Percentiles rank a stretch among this genome's conserved stretches.
These are phyloP conservation scores for Beauveria sp. DNA, from an alignment of 2,329 filamentous ascomycete species.

Conservation along the genomic window DNA sequence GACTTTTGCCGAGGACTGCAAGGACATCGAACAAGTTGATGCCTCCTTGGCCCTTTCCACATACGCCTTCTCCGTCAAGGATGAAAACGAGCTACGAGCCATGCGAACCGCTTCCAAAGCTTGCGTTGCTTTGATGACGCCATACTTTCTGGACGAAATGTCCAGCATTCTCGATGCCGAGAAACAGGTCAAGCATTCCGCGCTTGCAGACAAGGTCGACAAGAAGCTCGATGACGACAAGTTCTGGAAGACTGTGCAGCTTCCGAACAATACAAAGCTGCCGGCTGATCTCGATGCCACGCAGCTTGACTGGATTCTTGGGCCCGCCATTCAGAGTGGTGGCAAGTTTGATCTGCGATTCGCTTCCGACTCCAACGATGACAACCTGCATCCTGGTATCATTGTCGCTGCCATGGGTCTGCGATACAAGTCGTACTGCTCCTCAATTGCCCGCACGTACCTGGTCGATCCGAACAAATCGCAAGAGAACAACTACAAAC, in stretches of 20 bases:
- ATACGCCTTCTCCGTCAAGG: constrained; percentile 83
- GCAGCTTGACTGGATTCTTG: constrained; percentile 90
- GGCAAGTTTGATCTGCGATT: constrained; percentile 91
- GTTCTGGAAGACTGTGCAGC: constrained; percentile 77
- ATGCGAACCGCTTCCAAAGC: constrained; percentile 93
- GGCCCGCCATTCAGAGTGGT: constrained; percentile 87
- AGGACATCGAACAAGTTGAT: constrained; percentile 84
- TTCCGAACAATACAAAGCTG: constrained; percentile 65
- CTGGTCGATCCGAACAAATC: constrained; percentile 95
- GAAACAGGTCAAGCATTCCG: constrained; percentile 90
- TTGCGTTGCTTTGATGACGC: constrained; percentile 88
- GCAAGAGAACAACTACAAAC: constrained; percentile 90
- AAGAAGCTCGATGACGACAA: constrained; percentile 88
- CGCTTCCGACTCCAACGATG: constrained; percentile 69
- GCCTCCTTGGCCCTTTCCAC: constrained; percentile 74
- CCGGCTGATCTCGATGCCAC: constrained; percentile 78
- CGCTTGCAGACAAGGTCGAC: constrained; percentile 78
- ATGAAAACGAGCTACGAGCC: constrained; percentile 85
- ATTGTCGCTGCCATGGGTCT: constrained; percentile 90
- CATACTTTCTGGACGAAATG: constrained; percentile 98
- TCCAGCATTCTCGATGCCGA: constrained; percentile 91
- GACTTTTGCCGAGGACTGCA: constrained; percentile 65
- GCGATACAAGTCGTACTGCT: constrained; percentile 93
- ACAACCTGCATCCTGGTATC: constrained; percentile 78
- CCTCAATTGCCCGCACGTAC: constrained; percentile 86